Base-by-base conservation (phyloP, 495 filamentous ascomycete genomes). In the Hyaloscypha finlandica region DNA sequence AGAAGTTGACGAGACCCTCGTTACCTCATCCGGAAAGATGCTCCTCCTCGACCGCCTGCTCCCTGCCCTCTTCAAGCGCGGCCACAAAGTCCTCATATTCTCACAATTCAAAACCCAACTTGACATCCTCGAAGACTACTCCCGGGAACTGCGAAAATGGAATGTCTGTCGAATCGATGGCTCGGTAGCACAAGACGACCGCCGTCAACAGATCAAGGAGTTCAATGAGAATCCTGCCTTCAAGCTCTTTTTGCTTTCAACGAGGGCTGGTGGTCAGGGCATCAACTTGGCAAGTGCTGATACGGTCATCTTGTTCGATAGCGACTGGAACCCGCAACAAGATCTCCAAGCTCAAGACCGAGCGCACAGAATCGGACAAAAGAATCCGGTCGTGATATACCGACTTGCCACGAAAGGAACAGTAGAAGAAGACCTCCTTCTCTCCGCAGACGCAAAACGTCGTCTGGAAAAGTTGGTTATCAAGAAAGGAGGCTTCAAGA, bases 241-340 rank as follows among this genome's bases (percentile, higher is more conserved):
- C 77, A 92, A 89, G 69, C 77, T 99, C 33, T 99, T 99, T 76
- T 77, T 99, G 9, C 83, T 99, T 0, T 92, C 88, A 31, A 99
- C 95, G 11, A 86, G 95, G 39, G 95, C 95, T 0, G 95, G 95
- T 48, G 95, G 95, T 4, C 92, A 96, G 69, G 95, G 95, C 42
- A 97, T 99, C 82, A 99, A 99, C 75, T 83, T 99, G 11, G 96
- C 96, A 79, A 95, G 91, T 64, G 95, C 95, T 14, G 95, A 99
- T 74, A 98, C 96, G 0, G 96, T 99, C 31, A 91, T 99, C 65
- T 79, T 99, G 3, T 98, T 97, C 67, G 95, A 99, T 77, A 91
- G 86, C 33, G 95, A 99, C 76, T 99, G 95, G 94, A 99, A 99
- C 74, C 95, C 95, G 0, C 95, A 98, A 76, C 93, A 96, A 73